Evolutionary conservation across 139 green algal species (phyloP).

Genomic region (Chlorella sp.): DNA sequence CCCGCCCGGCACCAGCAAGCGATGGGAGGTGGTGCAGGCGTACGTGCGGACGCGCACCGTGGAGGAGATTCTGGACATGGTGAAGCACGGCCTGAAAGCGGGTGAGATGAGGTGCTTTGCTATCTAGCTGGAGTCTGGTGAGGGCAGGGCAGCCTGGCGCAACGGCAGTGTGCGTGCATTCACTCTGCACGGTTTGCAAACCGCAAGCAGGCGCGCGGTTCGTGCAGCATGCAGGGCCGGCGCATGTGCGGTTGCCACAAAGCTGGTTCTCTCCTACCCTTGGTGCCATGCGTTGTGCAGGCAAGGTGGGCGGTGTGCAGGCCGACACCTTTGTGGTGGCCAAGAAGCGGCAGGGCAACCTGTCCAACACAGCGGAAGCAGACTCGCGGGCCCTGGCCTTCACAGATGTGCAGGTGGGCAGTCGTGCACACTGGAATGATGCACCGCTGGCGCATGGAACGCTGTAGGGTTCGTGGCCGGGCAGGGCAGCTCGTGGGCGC

Average conservation of each 20-base stretch:
- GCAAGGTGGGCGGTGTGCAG: slow-evolving; percentile 11
- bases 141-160: too few relatives aligned
- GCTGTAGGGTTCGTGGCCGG: too few relatives aligned
- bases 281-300: neutral
- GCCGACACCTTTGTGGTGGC: slow-evolving; percentile 14
- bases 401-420: slow-evolving; percentile 71
- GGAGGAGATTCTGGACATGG: slow-evolving; percentile 90
- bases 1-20: slow-evolving; percentile 85
- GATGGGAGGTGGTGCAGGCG: slow-evolving; percentile 81
- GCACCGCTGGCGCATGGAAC: too few relatives aligned
- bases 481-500: too few relatives aligned
- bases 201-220: too few relatives aligned
- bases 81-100: slow-evolving; percentile 75
- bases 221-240: too few relatives aligned
- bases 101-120: too few relatives aligned
- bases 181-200: too few relatives aligned
- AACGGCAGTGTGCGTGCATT: too few relatives aligned
- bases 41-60: slow-evolving; percentile 86
- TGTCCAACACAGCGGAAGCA: slow-evolving; percentile 62
- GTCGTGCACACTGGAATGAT: too few relatives aligned
- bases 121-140: too few relatives aligned
- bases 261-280: neutral
- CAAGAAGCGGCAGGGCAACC: slow-evolving; percentile 62
- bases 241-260: too few relatives aligned
- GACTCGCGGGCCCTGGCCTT: slow-evolving; percentile 64